phyloP scores from a whole-genome alignment of 129 eudicot genomes.

The Silybum marianum region DNA sequence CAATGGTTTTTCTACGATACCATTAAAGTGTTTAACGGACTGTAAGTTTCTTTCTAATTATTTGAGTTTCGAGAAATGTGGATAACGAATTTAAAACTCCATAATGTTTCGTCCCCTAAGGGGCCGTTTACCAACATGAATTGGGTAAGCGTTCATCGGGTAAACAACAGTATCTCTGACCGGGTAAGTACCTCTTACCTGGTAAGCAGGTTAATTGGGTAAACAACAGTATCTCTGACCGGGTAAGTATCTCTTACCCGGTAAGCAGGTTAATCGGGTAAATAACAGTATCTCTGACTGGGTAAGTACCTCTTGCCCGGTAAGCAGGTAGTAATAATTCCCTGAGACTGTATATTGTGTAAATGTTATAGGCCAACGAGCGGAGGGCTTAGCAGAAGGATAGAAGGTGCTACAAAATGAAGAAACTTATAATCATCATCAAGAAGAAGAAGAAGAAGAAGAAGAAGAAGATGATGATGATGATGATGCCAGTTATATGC shows the following conservation, averaged over 20 bases:
- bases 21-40: constrained; percentile 79
- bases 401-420: constrained; percentile 30
- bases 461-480: neutral
- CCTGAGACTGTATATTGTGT: neutral
- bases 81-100: neutral
- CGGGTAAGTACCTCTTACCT: neutral
- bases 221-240: neutral
- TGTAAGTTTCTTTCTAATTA: constrained; percentile 53
- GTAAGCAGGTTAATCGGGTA: neutral
- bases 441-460: neutral
- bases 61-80: neutral
- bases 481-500: neutral
- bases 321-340: neutral
- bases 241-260: neutral
- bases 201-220: neutral
- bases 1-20: constrained; percentile 94
- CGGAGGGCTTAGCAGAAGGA: constrained; percentile 63
- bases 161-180: neutral
- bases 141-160: neutral
- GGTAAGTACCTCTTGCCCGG: neutral
- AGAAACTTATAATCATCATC: neutral
- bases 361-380: constrained; percentile 67
- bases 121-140: neutral
- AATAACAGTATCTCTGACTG: neutral
- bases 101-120: neutral